Evolutionary conservation across 2,329 filamentous ascomycete species (phyloP), one percentile per base, ranked within the genome.

Genomic region (Fusarium sp.): DNA sequence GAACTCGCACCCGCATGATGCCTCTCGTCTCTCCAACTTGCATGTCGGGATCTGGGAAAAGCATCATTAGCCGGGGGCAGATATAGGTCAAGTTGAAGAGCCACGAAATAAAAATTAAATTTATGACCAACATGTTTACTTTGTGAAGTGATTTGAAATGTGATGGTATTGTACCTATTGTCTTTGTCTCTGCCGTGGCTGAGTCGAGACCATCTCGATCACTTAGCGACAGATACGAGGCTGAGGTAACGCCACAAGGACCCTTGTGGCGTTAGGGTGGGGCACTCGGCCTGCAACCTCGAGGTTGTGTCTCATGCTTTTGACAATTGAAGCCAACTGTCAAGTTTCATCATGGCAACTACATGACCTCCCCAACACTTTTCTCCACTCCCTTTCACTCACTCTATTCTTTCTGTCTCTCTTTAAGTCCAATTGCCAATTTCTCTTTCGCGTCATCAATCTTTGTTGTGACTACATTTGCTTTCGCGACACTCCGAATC

Each of bases 341-440:
- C 72, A 74, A 77, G 75, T 79, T 78, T 71, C 69, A 77, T 77
- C 72, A 78, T 78, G 75, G 65, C 68, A 76, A 62, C 66, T 74
- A 42, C 45, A 52, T 69, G 61, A 67, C 64, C n/a, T 37, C 29
- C 22, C 29, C 34, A 13, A 37, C 34, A 37, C 14, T 57, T 69
- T 67, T 61, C 29, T 64, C 70, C 40, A 27, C 40, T 66, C 54
- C n/a, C 37, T 70, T 65, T 71, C 69, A 20, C 57, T 71, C 59
- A 27, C 47, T 74, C 56, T 20, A 38, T 69, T 72, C 45, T 60
- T 60, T 47, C 27, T 52, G 58, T 35, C 67, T 67, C 69, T 70
- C 67, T 52, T 74, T 65, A 45, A 54, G 42, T 57, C 35, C 45
- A n/a, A 38, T 47, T 45, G 13, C 45, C n/a, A 40, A 16, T 40